Evolutionary conservation across 2,329 filamentous ascomycete species (phyloP), one percentile per base, ranked within the genome.

Genomic region (Cytospora piceicola): DNA sequence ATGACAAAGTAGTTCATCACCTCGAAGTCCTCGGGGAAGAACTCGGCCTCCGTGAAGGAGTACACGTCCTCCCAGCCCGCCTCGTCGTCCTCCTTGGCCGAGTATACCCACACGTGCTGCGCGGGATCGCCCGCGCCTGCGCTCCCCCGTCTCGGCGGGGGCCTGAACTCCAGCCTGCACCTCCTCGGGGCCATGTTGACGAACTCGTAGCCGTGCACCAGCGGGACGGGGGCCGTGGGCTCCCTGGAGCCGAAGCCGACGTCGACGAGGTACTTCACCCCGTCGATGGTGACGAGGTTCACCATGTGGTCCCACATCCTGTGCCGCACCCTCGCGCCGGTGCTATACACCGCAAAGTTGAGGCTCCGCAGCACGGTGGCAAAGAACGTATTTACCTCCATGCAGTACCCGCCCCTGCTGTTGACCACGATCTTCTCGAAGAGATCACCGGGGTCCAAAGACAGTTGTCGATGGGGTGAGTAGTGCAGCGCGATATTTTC

Each of bases 201-300:
- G 51, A 74, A 71, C 24, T 72, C 69, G 61, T 67, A 24, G 20
- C 68, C 70, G 54, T 70, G 27, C 0, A 72, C 62, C 6, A 80
- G 71, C 0, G 72, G 75, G 1, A 80, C 59, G 4, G 79, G 79
- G 0, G 67, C 55, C 30, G 71, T 68, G 5, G 77, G 67, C 11
- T 72, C 73, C 68, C 84, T 81, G 61, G 80, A 80, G 24, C 87
- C 88, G 70, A 88, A 89, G 30, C 84, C 87, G 17, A 89, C 84
- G 71, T 90, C 88, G 32, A 85, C 79, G 68, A 83, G 73, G 72
- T 82, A 84, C 52, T 77, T 75, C 53, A 78, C 76, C 29, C 75
- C 74, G 12, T 78, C 75, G 27, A 91, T 79, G 30, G 78, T 83
- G 56, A 89, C 81, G 63, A 90, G 80, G 70, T 86, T 84, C 62